Conservation (phyloP, 2,329 filamentous ascomycete genomes). For the Fusarium floridanum region DNA sequence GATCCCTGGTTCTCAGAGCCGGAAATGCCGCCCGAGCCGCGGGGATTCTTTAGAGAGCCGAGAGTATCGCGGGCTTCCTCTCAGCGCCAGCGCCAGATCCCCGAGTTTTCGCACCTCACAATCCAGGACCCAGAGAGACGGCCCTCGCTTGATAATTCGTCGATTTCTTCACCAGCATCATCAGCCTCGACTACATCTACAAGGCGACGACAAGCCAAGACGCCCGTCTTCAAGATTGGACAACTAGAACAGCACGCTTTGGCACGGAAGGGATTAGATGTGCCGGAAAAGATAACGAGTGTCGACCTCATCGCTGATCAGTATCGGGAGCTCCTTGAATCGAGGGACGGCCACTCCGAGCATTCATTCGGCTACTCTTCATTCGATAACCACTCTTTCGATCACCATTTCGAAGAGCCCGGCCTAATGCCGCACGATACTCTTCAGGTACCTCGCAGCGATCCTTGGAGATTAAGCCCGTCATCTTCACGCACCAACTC, state of each 20-base stretch:
- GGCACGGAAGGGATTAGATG: constrained; percentile 36
- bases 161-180: constrained; percentile 53
- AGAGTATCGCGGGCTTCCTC: constrained; percentile 28
- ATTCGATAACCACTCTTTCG: constrained; percentile 39
- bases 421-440: constrained; percentile 22
- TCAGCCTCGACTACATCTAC: constrained; percentile 47
- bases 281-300: constrained; percentile 54
- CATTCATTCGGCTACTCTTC: constrained; percentile 32
- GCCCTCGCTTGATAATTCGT: constrained; percentile 45
- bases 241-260: constrained; percentile 58
- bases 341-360: constrained; percentile 51
- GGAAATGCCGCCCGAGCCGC: constrained; percentile 33
- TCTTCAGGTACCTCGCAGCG: constrained; percentile 33
- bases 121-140: constrained; percentile 36
- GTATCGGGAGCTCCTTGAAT: constrained; percentile 61
- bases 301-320: constrained; percentile 65
- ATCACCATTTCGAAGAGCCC: constrained; percentile 16
- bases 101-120: constrained; percentile 44
- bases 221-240: constrained; percentile 63
- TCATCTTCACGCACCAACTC: constrained; percentile 30
- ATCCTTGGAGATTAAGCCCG: constrained; percentile 17
- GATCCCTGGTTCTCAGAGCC: constrained; percentile 33
- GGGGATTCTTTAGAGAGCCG: constrained; percentile 24
- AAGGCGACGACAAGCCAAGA: constrained; percentile 63
- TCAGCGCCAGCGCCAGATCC: constrained; percentile 38